phyloP scores from a whole-genome alignment of 1,284 basidiomycete genomes.

The Sanghuangporus baumii region DNA sequence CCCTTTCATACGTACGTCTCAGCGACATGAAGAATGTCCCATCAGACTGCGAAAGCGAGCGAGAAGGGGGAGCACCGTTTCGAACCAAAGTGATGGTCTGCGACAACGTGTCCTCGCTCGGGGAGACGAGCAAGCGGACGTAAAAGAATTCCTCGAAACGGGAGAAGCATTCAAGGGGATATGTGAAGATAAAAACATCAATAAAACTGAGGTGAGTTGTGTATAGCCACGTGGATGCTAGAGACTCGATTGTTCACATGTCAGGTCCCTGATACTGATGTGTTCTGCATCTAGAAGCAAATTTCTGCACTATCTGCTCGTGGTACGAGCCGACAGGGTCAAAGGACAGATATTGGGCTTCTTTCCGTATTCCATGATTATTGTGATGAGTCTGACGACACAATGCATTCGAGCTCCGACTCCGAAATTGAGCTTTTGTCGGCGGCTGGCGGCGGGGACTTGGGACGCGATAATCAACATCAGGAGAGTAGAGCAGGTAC shows the following conservation, averaged over 20 bases:
- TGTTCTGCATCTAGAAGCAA: neutral
- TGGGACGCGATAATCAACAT: neutral
- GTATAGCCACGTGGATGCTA: neutral
- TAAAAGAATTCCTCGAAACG: neutral
- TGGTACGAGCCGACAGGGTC: neutral
- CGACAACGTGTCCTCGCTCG: neutral
- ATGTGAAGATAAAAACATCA: neutral
- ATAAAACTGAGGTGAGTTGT: neutral
- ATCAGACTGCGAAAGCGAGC: neutral
- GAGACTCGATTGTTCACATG: neutral
- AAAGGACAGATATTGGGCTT: neutral
- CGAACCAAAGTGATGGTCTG: neutral
- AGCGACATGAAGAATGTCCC: neutral
- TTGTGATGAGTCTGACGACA: neutral
- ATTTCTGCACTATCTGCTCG: neutral
- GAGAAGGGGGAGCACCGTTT: neutral
- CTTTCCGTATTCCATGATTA: neutral
- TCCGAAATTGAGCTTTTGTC: neutral
- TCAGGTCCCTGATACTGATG: neutral
- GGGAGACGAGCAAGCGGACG: neutral
- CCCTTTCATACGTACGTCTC: neutral
- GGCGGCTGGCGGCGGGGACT: neutral
- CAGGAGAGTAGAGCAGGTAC: neutral
- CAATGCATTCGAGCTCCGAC: neutral
- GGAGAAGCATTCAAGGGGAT: neutral